Evolutionary conservation across 1,284 basidiomycete genomes (phyloP).

Genomic region (Nidula niveotomentosa): DNA sequence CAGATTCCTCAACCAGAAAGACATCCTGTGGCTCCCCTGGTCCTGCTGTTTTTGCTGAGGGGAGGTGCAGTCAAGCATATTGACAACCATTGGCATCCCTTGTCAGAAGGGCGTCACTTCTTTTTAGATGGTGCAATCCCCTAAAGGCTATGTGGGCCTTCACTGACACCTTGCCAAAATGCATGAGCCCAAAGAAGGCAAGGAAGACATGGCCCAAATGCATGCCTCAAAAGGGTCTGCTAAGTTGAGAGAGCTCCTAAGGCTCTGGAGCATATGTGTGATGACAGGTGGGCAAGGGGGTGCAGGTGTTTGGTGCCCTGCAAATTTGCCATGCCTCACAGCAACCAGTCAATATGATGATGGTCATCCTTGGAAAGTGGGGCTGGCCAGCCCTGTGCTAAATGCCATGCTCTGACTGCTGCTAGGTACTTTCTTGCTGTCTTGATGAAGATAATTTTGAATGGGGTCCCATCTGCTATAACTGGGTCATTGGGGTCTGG

Average conservation of each 20-base stretch:
- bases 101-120: conserved; percentile 10
- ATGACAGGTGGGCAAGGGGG: conserved; percentile 26
- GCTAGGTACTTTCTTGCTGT: conserved; percentile 26
- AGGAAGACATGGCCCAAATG: conserved; percentile 29
- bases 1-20: conserved; percentile 17
- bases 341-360: too few species aligned
- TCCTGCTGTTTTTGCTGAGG: conserved; percentile 29
- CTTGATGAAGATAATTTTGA: conserved; percentile 24
- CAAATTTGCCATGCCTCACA: conserved; percentile 24
- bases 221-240: conserved; percentile 30
- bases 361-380: conserved; percentile 16
- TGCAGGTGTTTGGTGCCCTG: conserved; percentile 11
- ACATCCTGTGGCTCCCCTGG: conserved; percentile 27
- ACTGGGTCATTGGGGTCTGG: conserved; percentile 11
- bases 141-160: conserved; percentile 14
- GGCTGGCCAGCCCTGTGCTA: conserved; percentile 33
- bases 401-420: conserved; percentile 38
- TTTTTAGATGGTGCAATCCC: conserved; percentile 17
- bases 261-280: conserved; percentile 20
- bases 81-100: conserved; percentile 15
- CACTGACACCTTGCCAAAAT: conserved; percentile 32
- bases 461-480: conserved; percentile 8
- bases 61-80: conserved; percentile 23
- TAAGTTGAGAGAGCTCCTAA: conserved; percentile 18
- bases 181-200: conserved; percentile 35